Percentiles rank a stretch among this genome's conserved stretches.
phyloP scores from a whole-genome alignment of 2,329 filamentous ascomycete genomes.

The Whalleya microplaca region DNA sequence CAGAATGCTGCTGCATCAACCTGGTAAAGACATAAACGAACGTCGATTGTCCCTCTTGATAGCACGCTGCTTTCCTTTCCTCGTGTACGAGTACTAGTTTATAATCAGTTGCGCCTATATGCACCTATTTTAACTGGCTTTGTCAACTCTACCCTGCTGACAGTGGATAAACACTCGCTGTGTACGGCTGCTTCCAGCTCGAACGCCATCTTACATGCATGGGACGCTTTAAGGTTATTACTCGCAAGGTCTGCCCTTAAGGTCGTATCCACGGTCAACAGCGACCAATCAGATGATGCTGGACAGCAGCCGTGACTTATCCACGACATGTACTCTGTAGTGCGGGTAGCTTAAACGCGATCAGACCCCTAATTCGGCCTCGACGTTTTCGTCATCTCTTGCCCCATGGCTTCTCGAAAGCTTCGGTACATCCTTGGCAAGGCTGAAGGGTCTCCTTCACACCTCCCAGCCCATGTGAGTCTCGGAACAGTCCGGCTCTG shows the following conservation, averaged over 20 bases:
- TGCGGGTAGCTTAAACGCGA: not conserved
- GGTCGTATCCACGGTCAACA: not conserved
- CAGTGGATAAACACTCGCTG: not conserved
- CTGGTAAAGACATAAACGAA: not conserved
- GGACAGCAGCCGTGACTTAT: constrained; percentile 1
- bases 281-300: constrained; percentile 7
- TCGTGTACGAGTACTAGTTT: not conserved
- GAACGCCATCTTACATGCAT: constrained; percentile 18
- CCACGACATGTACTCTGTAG: too few relatives aligned
- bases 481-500: too few relatives aligned
- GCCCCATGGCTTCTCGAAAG: not conserved
- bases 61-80: not conserved
- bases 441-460: not conserved
- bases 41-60: not conserved
- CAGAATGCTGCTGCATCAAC: not conserved
- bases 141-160: not conserved
- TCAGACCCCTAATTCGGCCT: not conserved
- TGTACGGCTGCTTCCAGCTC: not conserved
- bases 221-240: constrained; percentile 28
- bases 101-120: not conserved
- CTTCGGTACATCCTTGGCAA: not conserved
- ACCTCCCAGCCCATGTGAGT: not conserved
- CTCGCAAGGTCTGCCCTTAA: constrained; percentile 14
- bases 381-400: not conserved
- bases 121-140: not conserved